A percentile compares a stretch with the other conserved stretches of the same genome.
These are phyloP conservation scores for Globisporangium abappressorium DNA, from an alignment of 352 stramenopile genomes.

Conservation along the genomic window DNA sequence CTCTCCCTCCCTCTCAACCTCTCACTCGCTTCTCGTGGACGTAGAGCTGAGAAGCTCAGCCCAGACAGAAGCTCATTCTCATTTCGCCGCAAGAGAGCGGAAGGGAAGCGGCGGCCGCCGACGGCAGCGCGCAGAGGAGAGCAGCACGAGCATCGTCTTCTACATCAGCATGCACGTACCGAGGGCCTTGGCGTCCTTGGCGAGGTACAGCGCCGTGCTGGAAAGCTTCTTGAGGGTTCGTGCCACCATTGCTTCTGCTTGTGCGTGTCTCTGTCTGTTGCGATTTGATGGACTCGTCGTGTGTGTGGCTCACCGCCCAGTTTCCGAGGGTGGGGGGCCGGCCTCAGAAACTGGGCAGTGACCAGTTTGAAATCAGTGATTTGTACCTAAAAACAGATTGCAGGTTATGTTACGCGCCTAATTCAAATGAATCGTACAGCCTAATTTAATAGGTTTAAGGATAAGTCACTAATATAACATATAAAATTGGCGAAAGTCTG, in stretches of 20 bases:
- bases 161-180: slow-evolving; percentile 31
- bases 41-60: neutral
- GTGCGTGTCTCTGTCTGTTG: slow-evolving; percentile 17
- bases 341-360: neutral
- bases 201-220: slow-evolving; percentile 40
- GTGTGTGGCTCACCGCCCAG: slow-evolving; percentile 8
- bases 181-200: slow-evolving; percentile 47
- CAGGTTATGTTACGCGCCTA: neutral
- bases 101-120: neutral
- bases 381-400: neutral
- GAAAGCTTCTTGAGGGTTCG: slow-evolving; percentile 36
- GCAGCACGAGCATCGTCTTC: neutral
- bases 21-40: neutral
- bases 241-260: slow-evolving; percentile 27
- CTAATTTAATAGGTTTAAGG: too few relatives aligned
- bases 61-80: neutral
- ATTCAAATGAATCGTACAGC: neutral
- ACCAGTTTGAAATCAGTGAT: neutral
- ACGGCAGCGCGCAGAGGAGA: slow-evolving; percentile 4
- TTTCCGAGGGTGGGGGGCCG: slow-evolving; percentile 11
- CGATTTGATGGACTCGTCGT: neutral
- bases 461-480: too few relatives aligned
- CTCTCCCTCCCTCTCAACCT: neutral
- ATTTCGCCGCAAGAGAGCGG: neutral
- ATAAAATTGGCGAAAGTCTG: too few relatives aligned